Base-by-base conservation (phyloP, 768 basidiomycete species). In the Tulasnella sp. region DNA sequence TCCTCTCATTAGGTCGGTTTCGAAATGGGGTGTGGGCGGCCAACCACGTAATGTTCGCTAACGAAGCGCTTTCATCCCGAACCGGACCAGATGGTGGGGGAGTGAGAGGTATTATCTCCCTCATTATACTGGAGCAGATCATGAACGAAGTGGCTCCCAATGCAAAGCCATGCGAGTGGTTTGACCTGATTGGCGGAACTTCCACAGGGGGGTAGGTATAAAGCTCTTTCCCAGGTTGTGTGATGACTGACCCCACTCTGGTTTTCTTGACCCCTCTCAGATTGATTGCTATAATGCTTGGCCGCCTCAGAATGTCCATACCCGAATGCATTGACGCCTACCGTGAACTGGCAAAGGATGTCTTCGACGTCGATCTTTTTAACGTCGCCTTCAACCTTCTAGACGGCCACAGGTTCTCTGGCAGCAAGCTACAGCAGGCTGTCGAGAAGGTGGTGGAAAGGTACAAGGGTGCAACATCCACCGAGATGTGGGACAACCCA, bases 271-370 rank as follows among this genome's bases (percentile, higher is more conserved):
- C 3, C 4, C 24, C 5, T 7, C 44, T 2, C 41, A 81, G 80
- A 6, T 46, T 87, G 16, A 87, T 87, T 24, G 86, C 86, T 2
- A 83, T 87, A 20, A 87, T 87, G 86, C 84, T 87, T 11, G 86
- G 87, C 16, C 84, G 87, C 9, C 84, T 88, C 14, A 84, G 84
- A 24, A 86, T 87, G 85, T 60, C 86, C 0, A 81, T 87, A n/a
- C 82, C 85, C 31, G 83, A 88, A 77, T 86, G 86, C 78, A 85
- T 85, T 54, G 74, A 81, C 3, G 83, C 79, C 16, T 88, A 87
- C 75, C 79, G 81, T 3, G 77, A 73, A 14, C 77, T 88, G 9
- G 83, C 86, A 16, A 82, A 83, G 40, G 81, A 84, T 28, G 85
- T 88, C 8, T 88, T 88, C 81, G 80, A 44, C 31, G 28, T 50